Evolutionary conservation across 164 flowering plant genomes (phyloP), one percentile per base, ranked within the genome.

Genomic region (Magnolia changhungtana): DNA sequence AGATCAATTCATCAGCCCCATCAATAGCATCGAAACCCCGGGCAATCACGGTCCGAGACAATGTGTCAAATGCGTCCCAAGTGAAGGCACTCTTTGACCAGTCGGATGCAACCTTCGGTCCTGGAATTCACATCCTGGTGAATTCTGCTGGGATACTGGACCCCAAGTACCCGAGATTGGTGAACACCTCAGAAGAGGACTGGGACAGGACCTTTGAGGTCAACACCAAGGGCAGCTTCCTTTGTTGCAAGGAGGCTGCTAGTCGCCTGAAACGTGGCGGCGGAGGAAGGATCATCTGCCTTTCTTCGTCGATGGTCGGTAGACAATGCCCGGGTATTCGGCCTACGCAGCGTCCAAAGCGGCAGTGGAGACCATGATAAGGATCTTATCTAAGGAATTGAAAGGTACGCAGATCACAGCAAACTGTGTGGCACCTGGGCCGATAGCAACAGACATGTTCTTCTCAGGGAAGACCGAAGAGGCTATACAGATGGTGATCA

Each of bases 301-400:
- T 89, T 4, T 67, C 93, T 50, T 63, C 90, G 20, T 86, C 91
- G 0, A 8, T 78, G 76, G 88, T 85, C 31, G 91, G 70, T 3
- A 71, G 78, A 18, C 50, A 68, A 63, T 10, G 68, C 87, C 89
- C 0, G 83, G 86, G 2, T 83, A 16, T 31, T 87, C 82, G 3
- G 89, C 90, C 1, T 88, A 88, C 76, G 65, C 84, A 11, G 90
- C 89, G 29, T 88, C 90, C 0, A 90, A 90, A 79, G 91, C 88
- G 16, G 93, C 93, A 8, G 89, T 88, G 65, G 91, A 90, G 85
- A 74, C 89, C 45, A 86, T 90, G 93, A 77, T 74, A 50, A 90
- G 80, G 86, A 86, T 87, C 0, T 50, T 86, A 27, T 91, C 91
- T 13, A 90, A 87, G 85, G 93, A 90, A 83, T 82, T 88, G 63